Percentiles rank a stretch among this genome's conserved stretches.
phyloP scores from a whole-genome alignment of 2,329 filamentous ascomycete genomes.

The Fusarium luffae region DNA sequence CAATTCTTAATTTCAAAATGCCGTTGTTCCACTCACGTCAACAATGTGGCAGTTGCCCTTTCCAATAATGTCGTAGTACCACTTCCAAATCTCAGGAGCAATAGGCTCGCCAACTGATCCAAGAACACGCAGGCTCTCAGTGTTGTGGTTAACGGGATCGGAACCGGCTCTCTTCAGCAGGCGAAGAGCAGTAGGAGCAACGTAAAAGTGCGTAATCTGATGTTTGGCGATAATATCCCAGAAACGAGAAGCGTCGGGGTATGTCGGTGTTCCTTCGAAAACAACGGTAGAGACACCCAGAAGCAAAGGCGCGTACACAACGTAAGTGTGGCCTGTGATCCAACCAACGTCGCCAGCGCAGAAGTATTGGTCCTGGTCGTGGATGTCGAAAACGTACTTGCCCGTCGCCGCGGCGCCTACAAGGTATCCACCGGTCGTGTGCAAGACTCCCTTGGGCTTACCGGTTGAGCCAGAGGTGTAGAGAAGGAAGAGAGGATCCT shows the following conservation, averaged over 20 bases:
- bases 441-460: conserved; percentile 96
- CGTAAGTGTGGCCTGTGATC: conserved; percentile 97
- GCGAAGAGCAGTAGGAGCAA: conserved; percentile 88
- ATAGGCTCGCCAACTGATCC: conserved; percentile 96
- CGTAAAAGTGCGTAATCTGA: conserved; percentile 93
- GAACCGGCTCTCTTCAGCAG: conserved; percentile 91
- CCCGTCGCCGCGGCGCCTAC: conserved; percentile 87
- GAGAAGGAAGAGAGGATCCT: conserved; percentile 92
- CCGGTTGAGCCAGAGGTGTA: conserved; percentile 96
- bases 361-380: conserved; percentile 88
- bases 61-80: conserved; percentile 92
- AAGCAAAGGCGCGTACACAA: conserved; percentile 90
- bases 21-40: conserved; percentile 70
- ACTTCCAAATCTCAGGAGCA: conserved; percentile 97
- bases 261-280: conserved; percentile 93
- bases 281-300: conserved; percentile 91
- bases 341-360: conserved; percentile 95
- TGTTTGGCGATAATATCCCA: conserved; percentile 96
- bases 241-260: conserved; percentile 92
- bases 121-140: conserved; percentile 84
- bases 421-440: conserved; percentile 90
- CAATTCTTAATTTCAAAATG: fast-evolving
- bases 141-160: conserved; percentile 78
- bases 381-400: conserved; percentile 97
- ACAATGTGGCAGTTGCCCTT: conserved; percentile 90